These are phyloP conservation scores for Trichoderma gamsii DNA, from an alignment of 495 filamentous ascomycete species.

Conservation along the genomic window DNA sequence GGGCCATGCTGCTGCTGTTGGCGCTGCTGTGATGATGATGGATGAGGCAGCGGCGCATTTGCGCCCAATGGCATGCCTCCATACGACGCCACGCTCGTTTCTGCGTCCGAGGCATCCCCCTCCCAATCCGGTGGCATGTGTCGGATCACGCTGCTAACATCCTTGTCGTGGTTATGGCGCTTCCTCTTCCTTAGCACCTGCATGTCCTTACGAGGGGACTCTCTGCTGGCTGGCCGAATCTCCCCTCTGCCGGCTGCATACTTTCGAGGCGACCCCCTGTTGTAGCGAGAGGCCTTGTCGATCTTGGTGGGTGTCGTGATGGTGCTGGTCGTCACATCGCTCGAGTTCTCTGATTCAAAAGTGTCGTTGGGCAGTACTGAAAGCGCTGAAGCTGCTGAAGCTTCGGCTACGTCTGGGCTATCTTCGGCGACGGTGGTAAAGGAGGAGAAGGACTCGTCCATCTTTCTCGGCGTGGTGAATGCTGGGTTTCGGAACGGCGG, in stretches of 20 bases:
- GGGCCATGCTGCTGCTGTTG: constrained; percentile 18
- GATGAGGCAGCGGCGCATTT: background rate
- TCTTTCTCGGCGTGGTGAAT: constrained; percentile 76
- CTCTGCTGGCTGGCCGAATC: constrained; percentile 29
- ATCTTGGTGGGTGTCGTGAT: constrained; percentile 29
- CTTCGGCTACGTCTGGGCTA: constrained; percentile 61
- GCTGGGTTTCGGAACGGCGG: constrained; percentile 58
- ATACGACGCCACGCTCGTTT: constrained; percentile 23
- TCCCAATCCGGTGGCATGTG: constrained; percentile 46
- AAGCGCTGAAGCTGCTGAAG: constrained; percentile 34
- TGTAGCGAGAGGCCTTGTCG: constrained; percentile 35
- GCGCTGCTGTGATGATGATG: constrained; percentile 19
- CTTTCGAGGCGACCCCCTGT: constrained; percentile 31
- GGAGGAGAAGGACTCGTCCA: constrained; percentile 59
- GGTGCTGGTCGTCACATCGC: constrained; percentile 24
- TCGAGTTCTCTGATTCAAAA: constrained; percentile 35
- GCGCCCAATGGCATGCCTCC: constrained; percentile 22
- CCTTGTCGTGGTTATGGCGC: constrained; percentile 34
- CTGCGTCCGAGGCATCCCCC: constrained; percentile 47
- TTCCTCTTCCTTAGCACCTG: constrained; percentile 42
- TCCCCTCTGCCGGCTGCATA: constrained; percentile 44
- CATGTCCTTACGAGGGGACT: constrained; percentile 26
- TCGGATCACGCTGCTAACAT: constrained; percentile 35
- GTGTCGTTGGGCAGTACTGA: constrained; percentile 47
- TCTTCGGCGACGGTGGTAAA: constrained; percentile 71